Conservation (phyloP, 2,329 filamentous ascomycete species). For the Hypomyces perniciosus region DNA sequence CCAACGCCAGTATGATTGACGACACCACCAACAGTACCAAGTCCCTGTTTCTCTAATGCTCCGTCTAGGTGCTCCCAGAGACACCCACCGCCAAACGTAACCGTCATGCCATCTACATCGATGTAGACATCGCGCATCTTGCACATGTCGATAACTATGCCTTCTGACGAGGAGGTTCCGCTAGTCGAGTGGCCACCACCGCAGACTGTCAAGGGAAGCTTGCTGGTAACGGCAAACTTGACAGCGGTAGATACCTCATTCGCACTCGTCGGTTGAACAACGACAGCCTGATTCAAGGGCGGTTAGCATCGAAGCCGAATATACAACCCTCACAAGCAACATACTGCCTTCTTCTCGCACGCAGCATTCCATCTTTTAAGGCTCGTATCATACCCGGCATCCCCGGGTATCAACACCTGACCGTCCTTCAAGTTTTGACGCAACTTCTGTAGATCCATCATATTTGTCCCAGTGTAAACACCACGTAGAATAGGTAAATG, state of each 20-base stretch:
- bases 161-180: constrained; percentile 42
- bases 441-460: constrained; percentile 16
- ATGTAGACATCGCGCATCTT: constrained; percentile 45
- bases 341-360: constrained; percentile 29
- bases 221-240: constrained; percentile 22
- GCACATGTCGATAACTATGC: constrained; percentile 49
- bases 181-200: constrained; percentile 52
- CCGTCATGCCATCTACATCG: constrained; percentile 35
- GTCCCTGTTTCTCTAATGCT: constrained; percentile 39
- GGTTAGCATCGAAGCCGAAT: too few relatives aligned
- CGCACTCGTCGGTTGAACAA: constrained; percentile 33
- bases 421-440: constrained; percentile 15
- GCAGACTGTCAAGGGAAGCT: constrained; percentile 44
- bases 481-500: not conserved
- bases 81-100: constrained; percentile 44
- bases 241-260: constrained; percentile 26
- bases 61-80: constrained; percentile 49
- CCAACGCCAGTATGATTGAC: constrained; percentile 58
- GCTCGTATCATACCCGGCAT: constrained; percentile 26
- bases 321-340: not conserved
- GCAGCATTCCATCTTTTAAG: constrained; percentile 31
- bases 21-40: constrained; percentile 56
- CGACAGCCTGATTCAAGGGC: constrained; percentile 27
- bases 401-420: constrained; percentile 24
- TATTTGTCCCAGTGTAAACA: constrained; percentile 6